Percentiles rank a stretch among this genome's conserved stretches.
Conservation (phyloP, 352 stramenopile genomes). For the Globisporangium emineosum region DNA sequence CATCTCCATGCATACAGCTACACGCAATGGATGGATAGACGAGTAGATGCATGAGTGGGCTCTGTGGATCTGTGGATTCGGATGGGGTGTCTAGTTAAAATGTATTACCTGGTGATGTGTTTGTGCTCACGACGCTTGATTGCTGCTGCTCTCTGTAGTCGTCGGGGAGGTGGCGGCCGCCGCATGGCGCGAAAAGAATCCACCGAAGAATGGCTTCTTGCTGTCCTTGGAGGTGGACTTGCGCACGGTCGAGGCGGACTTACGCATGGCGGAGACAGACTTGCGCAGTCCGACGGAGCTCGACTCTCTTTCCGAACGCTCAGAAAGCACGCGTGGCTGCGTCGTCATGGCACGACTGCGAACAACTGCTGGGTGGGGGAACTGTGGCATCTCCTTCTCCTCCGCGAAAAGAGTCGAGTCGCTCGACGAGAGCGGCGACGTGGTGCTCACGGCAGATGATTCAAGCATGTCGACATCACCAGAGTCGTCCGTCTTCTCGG, state of each 20-base stretch:
- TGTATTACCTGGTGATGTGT: background rate
- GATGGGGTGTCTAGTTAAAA: background rate
- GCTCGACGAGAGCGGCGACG: constrained; percentile 17
- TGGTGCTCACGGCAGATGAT: constrained; percentile 14
- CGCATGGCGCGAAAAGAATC: constrained; percentile 32
- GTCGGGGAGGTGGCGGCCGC: background rate
- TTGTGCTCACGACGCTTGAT: background rate
- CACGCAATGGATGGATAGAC: background rate
- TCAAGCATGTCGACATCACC: constrained; percentile 9
- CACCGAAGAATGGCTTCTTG: constrained; percentile 40
- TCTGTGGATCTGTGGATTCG: background rate
- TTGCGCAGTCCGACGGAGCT: constrained; percentile 11
- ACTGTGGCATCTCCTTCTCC: constrained; percentile 4
- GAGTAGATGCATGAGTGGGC: background rate
- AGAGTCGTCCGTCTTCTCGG: constrained; percentile 14
- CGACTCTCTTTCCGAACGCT: background rate
- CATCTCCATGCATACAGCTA: background rate
- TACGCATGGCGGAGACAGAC: constrained; percentile 22
- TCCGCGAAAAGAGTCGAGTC: constrained; percentile 14
- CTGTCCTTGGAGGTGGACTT: constrained; percentile 13
- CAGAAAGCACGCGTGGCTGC: constrained; percentile 7
- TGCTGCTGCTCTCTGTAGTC: background rate
- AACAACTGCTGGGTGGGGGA: background rate
- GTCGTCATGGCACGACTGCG: constrained; percentile 16
- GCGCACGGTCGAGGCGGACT: constrained; percentile 24